Conservation (phyloP, 2,329 filamentous ascomycete species). For the Penicillium sp. region DNA sequence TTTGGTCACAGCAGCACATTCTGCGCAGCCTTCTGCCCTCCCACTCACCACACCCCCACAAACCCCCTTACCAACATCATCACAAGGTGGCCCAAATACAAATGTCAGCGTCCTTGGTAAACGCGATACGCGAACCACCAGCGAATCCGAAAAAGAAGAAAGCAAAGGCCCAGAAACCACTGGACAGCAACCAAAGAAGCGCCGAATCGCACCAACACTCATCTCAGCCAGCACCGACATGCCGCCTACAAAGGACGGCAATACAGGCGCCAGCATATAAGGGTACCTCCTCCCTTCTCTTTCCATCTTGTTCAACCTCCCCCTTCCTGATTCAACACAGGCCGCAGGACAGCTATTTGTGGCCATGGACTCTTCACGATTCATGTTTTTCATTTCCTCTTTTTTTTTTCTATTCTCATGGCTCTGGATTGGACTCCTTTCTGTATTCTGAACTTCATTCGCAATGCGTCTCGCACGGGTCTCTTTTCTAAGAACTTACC, state of each 20-base stretch:
- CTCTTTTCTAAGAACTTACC: not conserved
- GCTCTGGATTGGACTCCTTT: not conserved
- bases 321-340: not conserved
- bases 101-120: conserved; percentile 56
- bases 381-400: conserved; percentile 18
- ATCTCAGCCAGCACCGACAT: conserved; percentile 40
- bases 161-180: conserved; percentile 42
- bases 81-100: conserved; percentile 56
- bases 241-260: conserved; percentile 9
- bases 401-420: conserved; percentile 6
- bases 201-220: conserved; percentile 67
- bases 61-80: conserved; percentile 62
- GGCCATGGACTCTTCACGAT: conserved; percentile 15
- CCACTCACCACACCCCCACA: conserved; percentile 87
- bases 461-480: not conserved
- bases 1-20: conserved; percentile 70
- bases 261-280: not conserved
- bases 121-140: conserved; percentile 42
- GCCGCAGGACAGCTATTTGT: not conserved
- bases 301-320: not conserved
- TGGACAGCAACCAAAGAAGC: conserved; percentile 59
- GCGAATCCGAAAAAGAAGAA: conserved; percentile 48
- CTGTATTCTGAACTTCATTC: not conserved
- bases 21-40: conserved; percentile 50
- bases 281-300: not conserved